Conservation (phyloP, 306 rosid genomes). For the Astragalus membranaceus region DNA sequence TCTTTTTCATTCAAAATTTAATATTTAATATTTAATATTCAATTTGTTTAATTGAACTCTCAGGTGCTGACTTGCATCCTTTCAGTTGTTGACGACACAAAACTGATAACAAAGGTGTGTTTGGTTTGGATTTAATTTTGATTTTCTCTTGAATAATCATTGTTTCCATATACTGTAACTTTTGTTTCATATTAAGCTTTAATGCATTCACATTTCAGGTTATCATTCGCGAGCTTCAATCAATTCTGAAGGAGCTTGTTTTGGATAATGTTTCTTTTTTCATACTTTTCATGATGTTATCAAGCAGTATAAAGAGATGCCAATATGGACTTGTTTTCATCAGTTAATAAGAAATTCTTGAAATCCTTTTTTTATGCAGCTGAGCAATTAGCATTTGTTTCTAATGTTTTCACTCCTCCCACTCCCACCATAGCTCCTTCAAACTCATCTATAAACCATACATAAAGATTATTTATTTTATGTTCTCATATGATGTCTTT, state of each 20-base stretch:
- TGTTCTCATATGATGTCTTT: slow-evolving; percentile 3
- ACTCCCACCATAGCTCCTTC: not conserved
- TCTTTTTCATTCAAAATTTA: slow-evolving; percentile 1
- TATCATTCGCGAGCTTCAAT: slow-evolving; percentile 62
- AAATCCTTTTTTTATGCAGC: not conserved
- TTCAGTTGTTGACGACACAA: slow-evolving; percentile 89
- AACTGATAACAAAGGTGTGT: slow-evolving; percentile 73
- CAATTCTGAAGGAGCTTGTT: slow-evolving; percentile 64
- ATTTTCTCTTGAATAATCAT: slow-evolving; percentile 10
- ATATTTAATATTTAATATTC: not conserved
- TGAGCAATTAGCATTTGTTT: not conserved
- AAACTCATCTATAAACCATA: not conserved
- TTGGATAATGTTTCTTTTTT: slow-evolving; percentile 62
- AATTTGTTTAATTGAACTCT: slow-evolving; percentile 12
- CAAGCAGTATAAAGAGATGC: not conserved
- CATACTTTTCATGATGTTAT: not conserved
- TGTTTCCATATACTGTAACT: not conserved
- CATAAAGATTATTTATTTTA: not conserved
- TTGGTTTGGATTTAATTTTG: slow-evolving; percentile 19
- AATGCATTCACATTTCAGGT: slow-evolving; percentile 42
- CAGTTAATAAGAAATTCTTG: not conserved
- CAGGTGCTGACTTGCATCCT: slow-evolving; percentile 80
- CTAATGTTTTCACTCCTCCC: not conserved
- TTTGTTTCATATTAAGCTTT: slow-evolving; percentile 11
- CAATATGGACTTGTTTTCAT: slow-evolving; percentile 3